Base-by-base conservation (phyloP, 768 basidiomycete genomes). In the Pholiota microspora region DNA sequence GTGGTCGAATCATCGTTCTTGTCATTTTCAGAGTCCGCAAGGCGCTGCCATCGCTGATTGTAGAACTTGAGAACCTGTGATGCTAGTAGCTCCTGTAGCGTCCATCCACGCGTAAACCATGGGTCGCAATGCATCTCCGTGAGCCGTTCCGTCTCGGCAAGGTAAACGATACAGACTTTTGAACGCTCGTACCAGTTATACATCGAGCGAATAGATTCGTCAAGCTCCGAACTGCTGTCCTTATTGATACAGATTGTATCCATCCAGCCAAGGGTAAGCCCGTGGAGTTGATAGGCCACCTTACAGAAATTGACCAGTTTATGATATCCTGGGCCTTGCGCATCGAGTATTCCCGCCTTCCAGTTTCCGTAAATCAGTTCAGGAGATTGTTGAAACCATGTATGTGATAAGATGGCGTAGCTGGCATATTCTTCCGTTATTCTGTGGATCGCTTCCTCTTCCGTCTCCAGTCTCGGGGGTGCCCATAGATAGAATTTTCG, bases 101-200 rank as follows among this genome's bases (percentile, higher is more conserved):
- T 50, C 49, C 49, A 50, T 13, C 49, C 49, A 36, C 49, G 49
- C 15, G 49, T 24, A 28, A 50, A 50, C 49, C 49, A 50, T 25
- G 34, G 25, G 25, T 50, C 49, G 5, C 23, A 10, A 21, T 38
- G 12, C 13, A 50, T 50, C 13, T 36, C n/a, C 12, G 34, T 1
- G 24, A 40, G 21, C 7, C 15, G n/a, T 4, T 2, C 2, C 5
- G 35, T 50, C 3, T 50, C 12, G 4, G 49, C 34, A 13, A 50
- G 24, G 18, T 36, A 50, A 15, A 31, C 25, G 6, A 50, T 24
- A 15, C 35, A 50, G 25, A 50, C 27, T 12, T 50, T 8, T 8
- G 49, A 34, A 16, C 32, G 23, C 2, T 18, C 23, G 10, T 50
- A 50, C 49, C 49, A 50, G 7, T 38, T 50, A 9, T 50, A 50